Conservation (phyloP, 495 filamentous ascomycete species). For the Margaritispora aquatica region DNA sequence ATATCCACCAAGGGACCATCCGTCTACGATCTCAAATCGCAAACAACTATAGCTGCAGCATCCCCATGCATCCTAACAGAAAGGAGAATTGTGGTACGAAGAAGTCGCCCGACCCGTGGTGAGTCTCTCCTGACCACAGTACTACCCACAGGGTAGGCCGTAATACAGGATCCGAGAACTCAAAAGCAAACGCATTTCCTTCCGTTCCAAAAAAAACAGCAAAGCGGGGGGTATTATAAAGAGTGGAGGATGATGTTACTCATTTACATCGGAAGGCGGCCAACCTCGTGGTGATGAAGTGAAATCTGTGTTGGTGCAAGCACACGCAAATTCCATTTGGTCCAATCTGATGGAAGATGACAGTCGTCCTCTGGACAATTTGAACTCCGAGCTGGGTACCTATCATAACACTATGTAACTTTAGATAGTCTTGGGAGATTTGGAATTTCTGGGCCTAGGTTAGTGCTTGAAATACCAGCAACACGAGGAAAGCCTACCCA, state of each 20-base stretch:
- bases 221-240: slow-evolving; percentile 27
- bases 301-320: slow-evolving; percentile 19
- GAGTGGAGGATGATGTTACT: slow-evolving; percentile 25
- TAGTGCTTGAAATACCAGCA: background rate
- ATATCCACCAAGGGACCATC: slow-evolving; percentile 23
- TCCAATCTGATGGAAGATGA: slow-evolving; percentile 28
- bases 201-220: slow-evolving; percentile 21
- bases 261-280: slow-evolving; percentile 24
- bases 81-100: slow-evolving; percentile 23
- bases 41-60: slow-evolving; percentile 24
- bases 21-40: slow-evolving; percentile 23
- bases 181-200: slow-evolving; percentile 22
- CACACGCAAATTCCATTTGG: slow-evolving; percentile 21
- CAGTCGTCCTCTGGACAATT: slow-evolving; percentile 22
- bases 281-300: slow-evolving; percentile 25
- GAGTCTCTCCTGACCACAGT: slow-evolving; percentile 2
- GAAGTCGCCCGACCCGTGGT: slow-evolving; percentile 24
- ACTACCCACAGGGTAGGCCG: slow-evolving; percentile 4
- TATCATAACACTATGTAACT: slow-evolving; percentile 8
- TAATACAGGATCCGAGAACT: slow-evolving; percentile 8
- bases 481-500: slow-evolving; percentile 14
- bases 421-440: slow-evolving; percentile 28
- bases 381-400: slow-evolving; percentile 23
- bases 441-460: slow-evolving; percentile 16
- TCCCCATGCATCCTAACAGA: slow-evolving; percentile 26